Evolutionary conservation across 306 rosid genomes (phyloP).

Genomic region (Casuarina equisetifolia): DNA sequence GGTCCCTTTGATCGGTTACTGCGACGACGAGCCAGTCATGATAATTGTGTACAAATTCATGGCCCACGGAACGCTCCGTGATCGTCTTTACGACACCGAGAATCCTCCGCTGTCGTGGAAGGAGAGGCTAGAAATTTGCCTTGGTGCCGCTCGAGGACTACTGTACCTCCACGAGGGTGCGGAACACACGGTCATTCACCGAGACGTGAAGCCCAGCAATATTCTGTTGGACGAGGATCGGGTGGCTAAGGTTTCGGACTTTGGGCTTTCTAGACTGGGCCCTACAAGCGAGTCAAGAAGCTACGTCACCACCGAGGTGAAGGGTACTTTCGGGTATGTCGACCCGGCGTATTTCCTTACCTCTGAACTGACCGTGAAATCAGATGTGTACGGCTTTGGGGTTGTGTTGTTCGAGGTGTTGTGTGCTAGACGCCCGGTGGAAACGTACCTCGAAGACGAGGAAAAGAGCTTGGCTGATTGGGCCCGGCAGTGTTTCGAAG

Average conservation of each 20-base stretch:
- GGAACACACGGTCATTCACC: neutral
- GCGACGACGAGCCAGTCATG: neutral
- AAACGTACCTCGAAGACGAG: conserved; percentile 4
- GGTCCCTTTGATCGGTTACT: conserved; percentile 2
- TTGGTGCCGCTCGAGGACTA: neutral
- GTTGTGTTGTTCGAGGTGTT: conserved; percentile 7
- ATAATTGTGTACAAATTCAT: neutral
- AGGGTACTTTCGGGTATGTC: neutral
- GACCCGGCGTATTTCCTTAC: neutral
- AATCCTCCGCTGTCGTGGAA: neutral
- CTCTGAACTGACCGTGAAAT: neutral
- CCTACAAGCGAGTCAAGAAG: neutral
- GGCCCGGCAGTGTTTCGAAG: neutral
- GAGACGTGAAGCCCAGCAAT: conserved; percentile 1
- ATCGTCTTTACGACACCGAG: conserved; percentile 8
- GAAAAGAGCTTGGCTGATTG: conserved; percentile 11
- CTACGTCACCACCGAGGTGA: conserved; percentile 1
- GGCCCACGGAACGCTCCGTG: neutral
- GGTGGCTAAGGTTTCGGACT: conserved; percentile 1
- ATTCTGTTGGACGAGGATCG: neutral
- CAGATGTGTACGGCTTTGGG: conserved; percentile 1
- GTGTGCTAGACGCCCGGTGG: neutral
- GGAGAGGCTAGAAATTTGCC: neutral
- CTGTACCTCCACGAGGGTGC: neutral
- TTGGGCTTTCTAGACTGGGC: neutral